A percentile compares a stretch with the other conserved stretches of the same genome.
Conservation (phyloP, 257 asterid genomes). For the Gentiana dahurica region DNA sequence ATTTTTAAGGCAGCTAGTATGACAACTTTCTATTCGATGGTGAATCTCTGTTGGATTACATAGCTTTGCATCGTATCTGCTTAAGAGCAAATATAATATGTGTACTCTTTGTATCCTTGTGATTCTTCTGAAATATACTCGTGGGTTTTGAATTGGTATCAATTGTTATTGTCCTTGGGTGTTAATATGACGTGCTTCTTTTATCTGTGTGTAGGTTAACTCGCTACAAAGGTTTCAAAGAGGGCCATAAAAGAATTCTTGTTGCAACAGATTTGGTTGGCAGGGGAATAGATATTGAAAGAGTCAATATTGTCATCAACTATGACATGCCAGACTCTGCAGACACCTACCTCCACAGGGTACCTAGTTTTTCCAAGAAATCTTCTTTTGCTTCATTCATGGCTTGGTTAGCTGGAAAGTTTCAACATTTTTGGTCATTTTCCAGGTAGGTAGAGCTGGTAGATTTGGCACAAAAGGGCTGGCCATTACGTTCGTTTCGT, state of each 20-base stretch:
- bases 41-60: neutral
- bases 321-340: conserved; percentile 96
- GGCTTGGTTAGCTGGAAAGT: too few relatives aligned
- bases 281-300: conserved; percentile 79
- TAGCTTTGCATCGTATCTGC: neutral
- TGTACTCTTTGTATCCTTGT: too few relatives aligned
- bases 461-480: conserved; percentile 89
- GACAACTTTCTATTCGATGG: too few relatives aligned
- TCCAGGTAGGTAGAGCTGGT: conserved; percentile 87
- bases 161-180: too few relatives aligned
- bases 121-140: too few relatives aligned
- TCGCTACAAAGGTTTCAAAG: conserved; percentile 77
- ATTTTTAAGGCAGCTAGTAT: too few relatives aligned
- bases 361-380: conserved; percentile 7
- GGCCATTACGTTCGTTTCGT: conserved; percentile 79
- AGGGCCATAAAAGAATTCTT: conserved; percentile 84
- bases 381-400: too few relatives aligned
- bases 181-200: too few relatives aligned
- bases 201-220: conserved; percentile 38
- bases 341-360: conserved; percentile 84
- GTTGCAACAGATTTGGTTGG: conserved; percentile 92
- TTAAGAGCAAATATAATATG: neutral
- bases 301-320: conserved; percentile 86
- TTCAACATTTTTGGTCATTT: neutral
- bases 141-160: too few relatives aligned